A percentile compares a stretch with the other conserved stretches of the same genome.
Evolutionary conservation across 2,329 filamentous ascomycete genomes (phyloP).

Genomic region (Zasmidium angulare): DNA sequence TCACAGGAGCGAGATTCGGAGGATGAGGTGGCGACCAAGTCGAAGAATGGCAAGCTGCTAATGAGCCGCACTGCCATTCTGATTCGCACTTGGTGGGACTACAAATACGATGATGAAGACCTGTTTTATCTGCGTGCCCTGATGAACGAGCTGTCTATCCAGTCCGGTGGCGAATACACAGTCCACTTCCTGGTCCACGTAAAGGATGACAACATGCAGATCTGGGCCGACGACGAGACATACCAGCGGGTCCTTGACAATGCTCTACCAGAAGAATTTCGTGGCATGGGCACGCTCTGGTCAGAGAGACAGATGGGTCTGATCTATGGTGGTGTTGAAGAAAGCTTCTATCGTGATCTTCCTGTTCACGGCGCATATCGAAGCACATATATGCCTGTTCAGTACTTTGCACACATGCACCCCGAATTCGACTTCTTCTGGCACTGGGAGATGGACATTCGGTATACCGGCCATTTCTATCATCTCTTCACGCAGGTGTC

Average conservation of each 20-base stretch:
- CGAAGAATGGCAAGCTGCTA: slow-evolving; percentile 30
- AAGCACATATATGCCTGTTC: slow-evolving; percentile 89
- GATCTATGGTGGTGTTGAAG: slow-evolving; percentile 52
- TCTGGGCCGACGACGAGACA: slow-evolving; percentile 76
- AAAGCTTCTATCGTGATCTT: slow-evolving; percentile 55
- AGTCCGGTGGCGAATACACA: slow-evolving; percentile 77
- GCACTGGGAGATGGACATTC: slow-evolving; percentile 94
- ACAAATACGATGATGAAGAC: slow-evolving; percentile 75
- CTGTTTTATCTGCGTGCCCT: slow-evolving; percentile 79
- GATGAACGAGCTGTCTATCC: slow-evolving; percentile 73
- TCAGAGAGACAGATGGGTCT: slow-evolving; percentile 56
- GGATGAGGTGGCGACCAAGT: slow-evolving; percentile 9
- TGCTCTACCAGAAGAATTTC: slow-evolving; percentile 50
- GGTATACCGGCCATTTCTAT: slow-evolving; percentile 87
- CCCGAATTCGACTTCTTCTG: slow-evolving; percentile 89
- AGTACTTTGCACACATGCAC: slow-evolving; percentile 85
- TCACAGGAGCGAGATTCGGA: slow-evolving; percentile 20
- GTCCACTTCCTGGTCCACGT: slow-evolving; percentile 85
- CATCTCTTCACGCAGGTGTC: slow-evolving; percentile 70
- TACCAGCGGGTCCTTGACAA: slow-evolving; percentile 64
- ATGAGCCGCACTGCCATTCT: slow-evolving; percentile 71
- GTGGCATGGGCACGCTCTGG: slow-evolving; percentile 55
- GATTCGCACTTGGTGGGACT: slow-evolving; percentile 79
- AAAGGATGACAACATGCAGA: slow-evolving; percentile 73
- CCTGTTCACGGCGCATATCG: slow-evolving; percentile 68